Evolutionary conservation across 2,329 filamentous ascomycete genomes (phyloP).

Genomic region (Talaromyces atroroseus): DNA sequence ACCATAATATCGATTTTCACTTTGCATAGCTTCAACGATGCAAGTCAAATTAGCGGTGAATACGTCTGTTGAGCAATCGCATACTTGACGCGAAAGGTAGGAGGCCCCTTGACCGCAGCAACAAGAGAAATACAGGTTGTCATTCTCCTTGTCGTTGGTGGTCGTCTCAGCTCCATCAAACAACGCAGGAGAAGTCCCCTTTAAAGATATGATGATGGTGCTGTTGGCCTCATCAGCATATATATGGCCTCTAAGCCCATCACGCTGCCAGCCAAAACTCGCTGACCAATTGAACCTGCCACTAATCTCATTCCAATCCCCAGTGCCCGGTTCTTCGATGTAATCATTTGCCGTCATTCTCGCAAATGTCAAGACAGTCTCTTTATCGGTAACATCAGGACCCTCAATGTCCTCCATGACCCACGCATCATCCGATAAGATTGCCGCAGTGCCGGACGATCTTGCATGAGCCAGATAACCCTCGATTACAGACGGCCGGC

Average conservation of each 20-base stretch:
- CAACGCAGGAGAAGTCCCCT: constrained; percentile 82
- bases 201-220: constrained; percentile 85
- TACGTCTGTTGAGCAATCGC: constrained; percentile 80
- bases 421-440: constrained; percentile 72
- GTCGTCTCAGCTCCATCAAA: constrained; percentile 97
- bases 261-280: constrained; percentile 87
- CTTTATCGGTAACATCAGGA: constrained; percentile 79
- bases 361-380: constrained; percentile 76
- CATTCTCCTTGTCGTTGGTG: constrained; percentile 94
- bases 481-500: constrained; percentile 70
- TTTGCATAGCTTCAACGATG: constrained; percentile 64
- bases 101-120: constrained; percentile 93
- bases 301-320: constrained; percentile 79
- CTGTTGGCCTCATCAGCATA: constrained; percentile 81
- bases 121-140: constrained; percentile 97
- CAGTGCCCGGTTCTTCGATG: constrained; percentile 62
- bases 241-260: constrained; percentile 86
- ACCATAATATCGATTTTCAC: constrained; percentile 87
- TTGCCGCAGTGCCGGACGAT: constrained; percentile 60
- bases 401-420: constrained; percentile 69
- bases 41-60: constrained; percentile 93
- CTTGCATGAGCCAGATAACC: constrained; percentile 69
- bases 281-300: constrained; percentile 75
- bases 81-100: constrained; percentile 85
- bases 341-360: constrained; percentile 89